phyloP scores from a whole-genome alignment of 192 early-diverging fungal species.

The Phlyctochytrium planicorne region DNA sequence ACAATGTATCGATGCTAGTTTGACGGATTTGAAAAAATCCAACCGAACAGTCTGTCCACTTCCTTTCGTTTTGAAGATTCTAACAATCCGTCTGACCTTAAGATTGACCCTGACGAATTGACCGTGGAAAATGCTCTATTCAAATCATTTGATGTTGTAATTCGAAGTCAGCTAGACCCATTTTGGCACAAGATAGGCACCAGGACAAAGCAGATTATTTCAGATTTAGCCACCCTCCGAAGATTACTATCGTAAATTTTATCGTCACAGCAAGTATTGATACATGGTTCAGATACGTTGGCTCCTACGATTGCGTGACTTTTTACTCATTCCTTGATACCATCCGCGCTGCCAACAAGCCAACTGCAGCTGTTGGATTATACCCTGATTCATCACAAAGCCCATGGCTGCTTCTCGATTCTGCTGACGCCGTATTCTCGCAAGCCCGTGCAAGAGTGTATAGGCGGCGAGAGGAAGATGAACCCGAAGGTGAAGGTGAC shows the following conservation, averaged over 20 bases:
- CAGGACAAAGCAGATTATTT: conserved; percentile 72
- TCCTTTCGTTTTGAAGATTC: conserved; percentile 9
- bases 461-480: conserved; percentile 1
- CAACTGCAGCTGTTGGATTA: conserved; percentile 18
- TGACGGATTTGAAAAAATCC: conserved; percentile 72
- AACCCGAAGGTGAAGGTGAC: background rate
- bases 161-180: conserved; percentile 76
- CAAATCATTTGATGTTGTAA: conserved; percentile 76
- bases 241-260: conserved; percentile 56
- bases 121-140: conserved; percentile 86
- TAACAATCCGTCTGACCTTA: too few species aligned
- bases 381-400: conserved; percentile 41
- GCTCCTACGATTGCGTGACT: conserved; percentile 83
- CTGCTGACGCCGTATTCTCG: conserved; percentile 77
- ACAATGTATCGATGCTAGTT: conserved; percentile 78
- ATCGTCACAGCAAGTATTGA: conserved; percentile 7
- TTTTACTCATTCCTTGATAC: conserved; percentile 87
- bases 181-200: conserved; percentile 81
- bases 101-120: conserved; percentile 74
- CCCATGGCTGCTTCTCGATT: conserved; percentile 84
- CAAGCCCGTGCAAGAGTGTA: conserved; percentile 58
- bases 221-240: conserved; percentile 72
- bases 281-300: conserved; percentile 60
- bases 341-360: conserved; percentile 60
- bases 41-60: conserved; percentile 50